Evolutionary conservation across 2,329 filamentous ascomycete species (phyloP), one percentile per base, ranked within the genome.

Genomic region (Sporothrix euskadiensis): DNA sequence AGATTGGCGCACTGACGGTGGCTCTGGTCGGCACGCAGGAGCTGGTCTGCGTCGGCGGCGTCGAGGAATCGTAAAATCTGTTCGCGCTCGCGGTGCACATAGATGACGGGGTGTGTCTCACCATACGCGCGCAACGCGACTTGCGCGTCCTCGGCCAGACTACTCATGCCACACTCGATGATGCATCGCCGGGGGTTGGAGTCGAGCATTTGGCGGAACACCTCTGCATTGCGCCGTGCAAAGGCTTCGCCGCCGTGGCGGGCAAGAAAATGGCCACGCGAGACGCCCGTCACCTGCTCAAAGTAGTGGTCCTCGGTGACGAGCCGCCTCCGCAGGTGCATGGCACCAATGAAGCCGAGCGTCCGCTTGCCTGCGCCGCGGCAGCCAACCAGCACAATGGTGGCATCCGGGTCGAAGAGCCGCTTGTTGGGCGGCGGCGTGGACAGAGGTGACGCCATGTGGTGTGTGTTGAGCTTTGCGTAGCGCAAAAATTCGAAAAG

Each of bases 331-430:
- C 88, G 87, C 71, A 91, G 87, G 75, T 91, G 88, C 66, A 89
- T 89, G 0, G 91, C 91, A 16, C 90, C 89, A 75, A 94, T 91
- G 75, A 94, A 89, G 9, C 90, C 91, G 35, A 94, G 83, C 22
- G 90, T 92, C 54, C 90, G 89, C 80, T 93, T 93, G 9, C 91
- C 91, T 7, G 90, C 89, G 22, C 91, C 91, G 47, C 89, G 88
- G 74, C 91, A 89, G 32, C 91, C 91, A 35, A 93, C 87, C 59
- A 94, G 83, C 30, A 93, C 88, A 71, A 94, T 88, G 0, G 91
- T 92, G 10, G 90, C 88, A 80, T 91, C 86, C 1, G 84, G 80
- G 22, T 85, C 82, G 77, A 91, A 91, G 73, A 80, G 73, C 71
- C 82, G 81, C 75, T 79, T 78, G 74, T 84, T 84, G 57, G 79